Percentiles rank a stretch among this genome's conserved stretches.
These are phyloP conservation scores for Ceratocystis cubensis DNA, from an alignment of 2,329 filamentous ascomycete genomes.

Conservation along the genomic window DNA sequence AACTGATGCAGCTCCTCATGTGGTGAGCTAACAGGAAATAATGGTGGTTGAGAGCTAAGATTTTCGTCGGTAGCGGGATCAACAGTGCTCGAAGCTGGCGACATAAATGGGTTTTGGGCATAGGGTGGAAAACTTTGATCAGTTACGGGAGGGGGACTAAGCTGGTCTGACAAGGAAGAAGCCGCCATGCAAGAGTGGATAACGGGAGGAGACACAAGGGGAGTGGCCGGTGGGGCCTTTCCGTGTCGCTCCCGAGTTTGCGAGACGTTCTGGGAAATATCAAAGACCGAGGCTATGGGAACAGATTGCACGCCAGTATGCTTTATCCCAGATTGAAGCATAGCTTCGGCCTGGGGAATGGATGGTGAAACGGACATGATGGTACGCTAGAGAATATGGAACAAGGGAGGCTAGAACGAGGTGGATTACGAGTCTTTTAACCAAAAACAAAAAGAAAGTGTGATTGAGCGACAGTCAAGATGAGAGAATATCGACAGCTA, in stretches of 20 bases:
- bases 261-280: conserved; percentile 18
- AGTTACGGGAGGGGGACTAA: conserved; percentile 11
- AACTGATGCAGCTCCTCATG: not conserved
- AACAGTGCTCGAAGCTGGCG: conserved; percentile 17
- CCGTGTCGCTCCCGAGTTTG: conserved; percentile 11
- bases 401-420: not conserved
- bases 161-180: not conserved
- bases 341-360: conserved; percentile 1
- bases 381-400: not conserved
- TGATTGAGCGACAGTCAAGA: no score
- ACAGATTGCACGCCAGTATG: not conserved
- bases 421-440: not conserved
- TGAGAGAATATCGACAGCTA: no score
- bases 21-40: conserved; percentile 1
- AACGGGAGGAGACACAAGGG: conserved; percentile 19
- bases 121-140: conserved; percentile 2
- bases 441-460: not conserved
- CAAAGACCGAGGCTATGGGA: conserved; percentile 16
- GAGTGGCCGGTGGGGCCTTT: conserved; percentile 8
- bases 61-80: conserved; percentile 13
- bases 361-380: not conserved
- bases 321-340: not conserved
- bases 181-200: conserved; percentile 15
- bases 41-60: not conserved
- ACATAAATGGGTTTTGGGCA: conserved; percentile 12